Percentiles rank a stretch among this genome's conserved stretches.
phyloP scores from a whole-genome alignment of 331 rosid species.

The Arachis monticola region DNA sequence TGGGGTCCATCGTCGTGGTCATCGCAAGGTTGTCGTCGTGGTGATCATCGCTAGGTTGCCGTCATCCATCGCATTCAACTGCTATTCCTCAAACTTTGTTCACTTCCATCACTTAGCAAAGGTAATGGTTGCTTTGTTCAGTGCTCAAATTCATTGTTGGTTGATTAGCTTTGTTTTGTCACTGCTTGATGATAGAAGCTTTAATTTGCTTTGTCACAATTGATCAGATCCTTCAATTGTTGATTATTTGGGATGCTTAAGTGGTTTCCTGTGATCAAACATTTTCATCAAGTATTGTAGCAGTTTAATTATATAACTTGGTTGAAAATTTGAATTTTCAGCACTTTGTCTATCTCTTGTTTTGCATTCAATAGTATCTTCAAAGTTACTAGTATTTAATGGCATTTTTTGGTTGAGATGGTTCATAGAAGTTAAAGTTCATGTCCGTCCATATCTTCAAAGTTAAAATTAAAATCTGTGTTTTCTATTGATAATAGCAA shows the following conservation, averaged over 20 bases:
- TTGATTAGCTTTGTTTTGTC: no score
- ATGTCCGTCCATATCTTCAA: neutral
- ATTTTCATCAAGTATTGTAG: neutral
- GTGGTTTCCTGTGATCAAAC: neutral
- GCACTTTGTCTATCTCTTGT: neutral
- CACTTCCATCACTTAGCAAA: no score
- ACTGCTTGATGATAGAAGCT: no score
- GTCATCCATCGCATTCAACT: no score
- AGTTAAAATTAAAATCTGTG: neutral
- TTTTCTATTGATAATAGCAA: neutral
- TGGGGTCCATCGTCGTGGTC: no score
- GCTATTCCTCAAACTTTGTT: no score
- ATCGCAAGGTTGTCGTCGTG: no score
- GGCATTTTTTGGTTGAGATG: neutral
- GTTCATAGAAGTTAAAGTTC: neutral
- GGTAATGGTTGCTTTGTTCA: no score
- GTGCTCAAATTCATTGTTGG: no score
- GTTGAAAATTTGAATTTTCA: neutral
- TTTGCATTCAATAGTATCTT: neutral
- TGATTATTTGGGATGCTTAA: neutral
- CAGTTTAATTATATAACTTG: slow-evolving; percentile 14
- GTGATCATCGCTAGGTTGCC: no score
- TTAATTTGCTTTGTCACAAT: neutral
- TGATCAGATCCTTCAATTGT: slow-evolving; percentile 24
- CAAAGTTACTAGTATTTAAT: neutral